Evolutionary conservation across 2,329 filamentous ascomycete species (phyloP), one percentile per base, ranked within the genome.

Genomic region (Tolypocladium nubicola): DNA sequence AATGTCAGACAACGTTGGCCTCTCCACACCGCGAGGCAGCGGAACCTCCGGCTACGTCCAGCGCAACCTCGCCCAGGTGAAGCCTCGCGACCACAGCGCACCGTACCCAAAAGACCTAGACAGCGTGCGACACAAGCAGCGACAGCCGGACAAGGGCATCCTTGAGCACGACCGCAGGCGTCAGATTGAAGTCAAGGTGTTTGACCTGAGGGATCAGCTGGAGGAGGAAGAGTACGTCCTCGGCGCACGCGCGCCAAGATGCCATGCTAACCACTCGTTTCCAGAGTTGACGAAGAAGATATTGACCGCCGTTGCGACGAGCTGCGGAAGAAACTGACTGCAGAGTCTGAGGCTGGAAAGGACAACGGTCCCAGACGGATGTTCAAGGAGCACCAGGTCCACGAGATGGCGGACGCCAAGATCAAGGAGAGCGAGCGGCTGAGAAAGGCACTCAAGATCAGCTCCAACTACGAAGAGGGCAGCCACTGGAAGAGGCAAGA

Each of bases 41-140:
- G 94, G 94, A 53, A 99, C 94, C 58, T 97, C 93, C 1, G 94
- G 94, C 70, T 97, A 97, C 71, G 93, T 99, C 57, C 93, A 97
- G 75, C 90, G 91, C 73, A 99, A 97, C 76, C 84, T 91, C 40
- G 94, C 94, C 21, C 86, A 93, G 69, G 85, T 97, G 65, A 85
- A 82, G 69, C 91, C 89, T 37, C 91, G 93, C 74, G 90, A 96
- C 75, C 82, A 84, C 66, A 81, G 78, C 59, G 85, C 86, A 21
- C 92, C 91, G 0, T 96, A 96, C 73, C 83, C 85, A 38, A 84
- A 84, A 61, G 84, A 89, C 67, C 76, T 83, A 62, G 83, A 89
- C 65, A 79, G 76, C 58, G 79, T 89, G 64, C 86, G 85, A 67
- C 89, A 95, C 72, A 81, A 81, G 61, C 88, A 88, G 69, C 85